Evolutionary conservation across 768 basidiomycete species (phyloP).

Genomic region (Ephemerocybe angulata): DNA sequence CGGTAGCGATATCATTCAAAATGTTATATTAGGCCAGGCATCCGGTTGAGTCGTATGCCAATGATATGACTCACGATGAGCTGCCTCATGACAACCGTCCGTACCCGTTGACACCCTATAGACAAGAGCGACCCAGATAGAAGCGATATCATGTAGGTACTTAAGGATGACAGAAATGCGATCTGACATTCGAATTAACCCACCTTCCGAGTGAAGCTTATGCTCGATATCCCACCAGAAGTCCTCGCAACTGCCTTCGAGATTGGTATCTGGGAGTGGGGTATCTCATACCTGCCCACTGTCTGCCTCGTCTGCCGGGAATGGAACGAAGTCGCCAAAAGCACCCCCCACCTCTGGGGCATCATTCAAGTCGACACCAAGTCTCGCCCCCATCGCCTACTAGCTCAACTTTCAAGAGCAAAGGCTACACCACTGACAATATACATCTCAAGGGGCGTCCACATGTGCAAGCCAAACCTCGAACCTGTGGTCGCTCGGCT

Average conservation of each 20-base stretch:
- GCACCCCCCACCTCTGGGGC: conserved; percentile 32
- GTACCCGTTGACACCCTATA: too few species aligned
- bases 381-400: conserved; percentile 8
- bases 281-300: conserved; percentile 24
- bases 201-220: too few species aligned
- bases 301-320: conserved; percentile 24
- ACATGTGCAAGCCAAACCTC: background rate
- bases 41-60: too few species aligned
- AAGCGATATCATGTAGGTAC: too few species aligned
- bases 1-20: too few species aligned
- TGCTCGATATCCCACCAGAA: conserved; percentile 25
- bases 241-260: conserved; percentile 27
- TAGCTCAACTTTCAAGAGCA: conserved; percentile 22
- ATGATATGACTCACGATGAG: too few species aligned
- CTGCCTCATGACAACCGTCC: too few species aligned
- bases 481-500: conserved; percentile 10
- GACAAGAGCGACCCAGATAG: too few species aligned
- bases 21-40: too few species aligned
- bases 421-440: conserved; percentile 27
- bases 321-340: conserved; percentile 24
- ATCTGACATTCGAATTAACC: too few species aligned
- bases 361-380: conserved; percentile 20
- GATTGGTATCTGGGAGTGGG: conserved; percentile 25
- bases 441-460: conserved; percentile 5
- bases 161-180: too few species aligned